Percentiles rank a stretch among this genome's conserved stretches.
Conservation (phyloP, 1,139 yeast genomes). For the Diutina rugosa region DNA sequence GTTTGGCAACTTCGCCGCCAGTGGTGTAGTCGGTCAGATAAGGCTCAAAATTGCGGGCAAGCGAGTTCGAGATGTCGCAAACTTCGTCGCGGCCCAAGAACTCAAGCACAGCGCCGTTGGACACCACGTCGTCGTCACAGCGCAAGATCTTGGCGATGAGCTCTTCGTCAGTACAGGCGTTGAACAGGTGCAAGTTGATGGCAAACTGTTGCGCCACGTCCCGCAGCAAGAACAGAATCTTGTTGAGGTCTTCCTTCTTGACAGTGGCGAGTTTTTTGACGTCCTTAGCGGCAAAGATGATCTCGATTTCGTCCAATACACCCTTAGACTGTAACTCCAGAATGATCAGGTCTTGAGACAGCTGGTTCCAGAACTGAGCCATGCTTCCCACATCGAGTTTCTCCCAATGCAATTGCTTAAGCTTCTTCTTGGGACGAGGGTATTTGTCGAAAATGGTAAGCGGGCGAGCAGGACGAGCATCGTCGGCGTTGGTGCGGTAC, state of each 20-base stretch:
- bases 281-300: slow-evolving; percentile 69
- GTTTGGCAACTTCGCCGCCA: slow-evolving; percentile 23
- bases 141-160: slow-evolving; percentile 43
- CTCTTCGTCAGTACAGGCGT: slow-evolving; percentile 39
- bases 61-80: slow-evolving; percentile 46
- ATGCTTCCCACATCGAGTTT: slow-evolving; percentile 46
- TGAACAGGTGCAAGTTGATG: slow-evolving; percentile 56
- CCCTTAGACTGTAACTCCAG: slow-evolving; percentile 53
- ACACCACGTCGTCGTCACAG: slow-evolving; percentile 47
- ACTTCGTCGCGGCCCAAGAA: slow-evolving; percentile 61
- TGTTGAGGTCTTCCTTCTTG: slow-evolving; percentile 35
- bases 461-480: neutral
- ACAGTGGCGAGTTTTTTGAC: slow-evolving; percentile 42
- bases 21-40: slow-evolving; percentile 36
- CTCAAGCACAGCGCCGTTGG: slow-evolving; percentile 52
- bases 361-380: slow-evolving; percentile 46
- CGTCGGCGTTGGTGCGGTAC: neutral
- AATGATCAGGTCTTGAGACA: slow-evolving; percentile 27
- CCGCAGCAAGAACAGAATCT: slow-evolving; percentile 49
- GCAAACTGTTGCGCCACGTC: slow-evolving; percentile 73
- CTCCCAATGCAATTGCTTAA: slow-evolving; percentile 80
- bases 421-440: slow-evolving; percentile 67
- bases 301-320: slow-evolving; percentile 63
- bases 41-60: slow-evolving; percentile 58
- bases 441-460: slow-evolving; percentile 37